phyloP scores from a whole-genome alignment of 2,329 filamentous ascomycete species.

The Mycogone perniciosa region DNA sequence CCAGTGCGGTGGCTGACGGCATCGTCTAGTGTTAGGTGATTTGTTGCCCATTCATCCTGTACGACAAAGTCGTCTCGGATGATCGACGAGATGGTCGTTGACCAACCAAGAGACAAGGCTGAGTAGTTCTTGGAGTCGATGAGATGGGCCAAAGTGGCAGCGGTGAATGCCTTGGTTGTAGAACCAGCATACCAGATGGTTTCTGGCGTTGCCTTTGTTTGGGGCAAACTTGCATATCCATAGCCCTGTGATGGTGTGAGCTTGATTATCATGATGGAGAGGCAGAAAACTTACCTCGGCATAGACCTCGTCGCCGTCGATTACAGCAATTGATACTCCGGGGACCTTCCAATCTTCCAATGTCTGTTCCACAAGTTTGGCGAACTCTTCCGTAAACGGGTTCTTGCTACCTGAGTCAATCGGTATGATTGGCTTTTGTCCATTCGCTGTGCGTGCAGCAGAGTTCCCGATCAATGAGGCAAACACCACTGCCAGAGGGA shows the following conservation, averaged over 20 bases:
- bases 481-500: background rate
- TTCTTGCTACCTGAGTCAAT: background rate
- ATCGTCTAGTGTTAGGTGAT: conserved; percentile 48
- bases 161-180: conserved; percentile 50
- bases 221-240: conserved; percentile 26
- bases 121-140: conserved; percentile 37
- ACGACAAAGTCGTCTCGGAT: conserved; percentile 49
- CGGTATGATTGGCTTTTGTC: background rate
- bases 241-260: conserved; percentile 20
- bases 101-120: conserved; percentile 34
- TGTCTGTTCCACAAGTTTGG: conserved; percentile 9
- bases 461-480: too few species aligned
- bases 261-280: background rate
- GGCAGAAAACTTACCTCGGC: conserved; percentile 16
- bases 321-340: conserved; percentile 22
- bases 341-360: conserved; percentile 23
- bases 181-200: conserved; percentile 52
- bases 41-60: conserved; percentile 38
- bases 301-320: conserved; percentile 21
- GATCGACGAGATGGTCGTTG: conserved; percentile 39
- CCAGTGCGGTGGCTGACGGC: conserved; percentile 47
- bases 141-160: conserved; percentile 39
- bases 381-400: conserved; percentile 16
- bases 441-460: background rate
- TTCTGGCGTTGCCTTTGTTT: conserved; percentile 35